phyloP scores from a whole-genome alignment of 345 rosid species.

The Rhodomyrtus tomentosa region DNA sequence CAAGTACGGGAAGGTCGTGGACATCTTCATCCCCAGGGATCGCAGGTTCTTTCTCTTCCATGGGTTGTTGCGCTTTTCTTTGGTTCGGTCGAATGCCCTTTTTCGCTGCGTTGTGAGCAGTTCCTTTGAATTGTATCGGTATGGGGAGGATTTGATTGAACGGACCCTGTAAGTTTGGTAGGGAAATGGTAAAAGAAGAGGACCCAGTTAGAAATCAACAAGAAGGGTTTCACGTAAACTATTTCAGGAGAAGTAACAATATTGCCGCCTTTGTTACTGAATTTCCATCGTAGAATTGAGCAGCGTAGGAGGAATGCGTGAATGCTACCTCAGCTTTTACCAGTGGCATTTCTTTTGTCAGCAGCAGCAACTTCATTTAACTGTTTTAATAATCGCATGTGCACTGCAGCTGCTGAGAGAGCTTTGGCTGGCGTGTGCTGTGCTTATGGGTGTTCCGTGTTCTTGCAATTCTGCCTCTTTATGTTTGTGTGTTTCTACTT shows the following conservation, averaged over 20 bases:
- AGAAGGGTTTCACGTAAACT: not conserved
- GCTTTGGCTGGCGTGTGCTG: not conserved
- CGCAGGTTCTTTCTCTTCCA: conserved; percentile 22
- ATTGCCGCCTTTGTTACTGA: not conserved
- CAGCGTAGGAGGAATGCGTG: not conserved
- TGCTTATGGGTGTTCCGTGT: not conserved
- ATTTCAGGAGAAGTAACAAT: not conserved
- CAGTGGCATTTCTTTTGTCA: not conserved
- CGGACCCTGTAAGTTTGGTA: not conserved
- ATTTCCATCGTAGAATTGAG: not conserved
- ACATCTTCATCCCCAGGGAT: conserved; percentile 56
- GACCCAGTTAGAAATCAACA: not conserved
- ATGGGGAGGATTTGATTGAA: not conserved
- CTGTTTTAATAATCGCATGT: not conserved
- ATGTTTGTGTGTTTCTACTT: not conserved
- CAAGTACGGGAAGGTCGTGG: conserved; percentile 65
- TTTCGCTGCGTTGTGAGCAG: not conserved
- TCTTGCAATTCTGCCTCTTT: not conserved
- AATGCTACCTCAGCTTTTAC: not conserved
- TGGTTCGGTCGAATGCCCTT: not conserved
- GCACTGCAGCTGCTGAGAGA: not conserved
- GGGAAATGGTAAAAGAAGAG: not conserved
- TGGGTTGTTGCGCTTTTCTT: not conserved
- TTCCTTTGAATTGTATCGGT: not conserved
- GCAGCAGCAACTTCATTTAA: not conserved